Base-by-base conservation (phyloP, 768 basidiomycete genomes). In the Pisolithus sp. region DNA sequence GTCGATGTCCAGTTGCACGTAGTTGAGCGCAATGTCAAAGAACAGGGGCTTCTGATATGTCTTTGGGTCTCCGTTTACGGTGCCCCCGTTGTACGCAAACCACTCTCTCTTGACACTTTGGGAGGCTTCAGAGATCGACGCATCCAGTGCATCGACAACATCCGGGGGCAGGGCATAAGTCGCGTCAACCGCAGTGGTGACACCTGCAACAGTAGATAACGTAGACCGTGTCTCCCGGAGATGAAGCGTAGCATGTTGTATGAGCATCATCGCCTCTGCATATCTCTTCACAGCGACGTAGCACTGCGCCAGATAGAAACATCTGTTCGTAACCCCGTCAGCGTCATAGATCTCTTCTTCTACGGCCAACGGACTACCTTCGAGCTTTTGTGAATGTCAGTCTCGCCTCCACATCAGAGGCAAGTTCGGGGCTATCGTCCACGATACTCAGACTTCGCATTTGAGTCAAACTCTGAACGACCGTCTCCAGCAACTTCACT, bases 11-110 rank as follows among this genome's bases (percentile, higher is more conserved):
- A 93, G 68, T 56, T 88, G 82, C 50, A 91, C 84, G 62, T 95
- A 96, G 68, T 95, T 96, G 60, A 93, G 81, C 17, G 92, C 93
- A 54, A 92, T 87, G 64, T 96, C 90, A 69, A 94, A 96, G 74
- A 97, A 96, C 38, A 92, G 61, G 15, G 91, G 90, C 63, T 95
- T 95, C 72, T 85, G 83, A 62, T 83, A 73, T 37, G 73, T 67
- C 59, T 76, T 74, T 46, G 73, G 62, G 45, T 78, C 74, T 0
- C 65, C 63, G 12, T 72, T 66, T 31, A 71, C 59, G 6, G 74
- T 70, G 3, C 89, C 89, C 3, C 89, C 89, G 59, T 89, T 89
- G 63, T 76, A 77, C 2, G 81, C 75, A 59, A 88, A 87, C 90
- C 90, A 93, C 42, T 84, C 84, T 34, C 77, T 79, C 63, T 89